A percentile compares a stretch with the other conserved stretches of the same genome.
These are phyloP conservation scores for Cyphellophora attinorum DNA, from an alignment of 2,329 filamentous ascomycete genomes.

Conservation along the genomic window DNA sequence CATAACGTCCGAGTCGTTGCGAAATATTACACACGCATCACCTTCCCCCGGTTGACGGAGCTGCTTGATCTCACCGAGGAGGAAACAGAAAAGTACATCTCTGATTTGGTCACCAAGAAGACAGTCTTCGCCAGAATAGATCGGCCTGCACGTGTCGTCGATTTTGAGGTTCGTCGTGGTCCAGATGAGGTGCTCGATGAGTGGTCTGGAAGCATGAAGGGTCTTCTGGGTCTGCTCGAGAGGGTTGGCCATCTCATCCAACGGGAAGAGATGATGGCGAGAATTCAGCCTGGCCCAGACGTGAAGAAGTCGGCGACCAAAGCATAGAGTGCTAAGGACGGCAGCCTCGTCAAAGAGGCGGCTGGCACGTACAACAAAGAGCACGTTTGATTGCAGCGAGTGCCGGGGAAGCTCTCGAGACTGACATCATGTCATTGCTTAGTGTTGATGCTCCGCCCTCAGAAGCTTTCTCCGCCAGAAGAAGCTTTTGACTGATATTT, in stretches of 20 bases:
- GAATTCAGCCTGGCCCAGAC: slow-evolving; percentile 60
- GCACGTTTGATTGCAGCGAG: too few species aligned
- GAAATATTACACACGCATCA: slow-evolving; percentile 97
- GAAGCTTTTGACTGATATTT: too few species aligned
- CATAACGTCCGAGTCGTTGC: slow-evolving; percentile 97
- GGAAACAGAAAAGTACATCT: slow-evolving; percentile 98
- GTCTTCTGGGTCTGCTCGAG: slow-evolving; percentile 71
- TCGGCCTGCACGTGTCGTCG: slow-evolving; percentile 81
- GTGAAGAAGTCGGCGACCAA: background rate
- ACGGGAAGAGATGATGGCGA: slow-evolving; percentile 99
- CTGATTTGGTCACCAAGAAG: slow-evolving; percentile 91
- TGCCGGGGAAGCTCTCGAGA: too few species aligned
- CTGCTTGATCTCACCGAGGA: slow-evolving; percentile 87
- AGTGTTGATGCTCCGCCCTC: too few species aligned
- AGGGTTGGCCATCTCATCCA: slow-evolving; percentile 96
- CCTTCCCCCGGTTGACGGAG: slow-evolving; percentile 80
- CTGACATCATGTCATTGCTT: too few species aligned
- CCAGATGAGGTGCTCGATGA: slow-evolving; percentile 95
- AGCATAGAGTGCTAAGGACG: background rate
- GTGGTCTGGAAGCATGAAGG: slow-evolving; percentile 98
- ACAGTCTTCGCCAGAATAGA: slow-evolving; percentile 98
- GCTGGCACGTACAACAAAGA: too few species aligned
- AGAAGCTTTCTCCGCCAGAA: too few species aligned
- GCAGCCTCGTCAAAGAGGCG: too few species aligned
- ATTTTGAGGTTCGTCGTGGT: slow-evolving; percentile 87